Base-by-base conservation (phyloP, 805 yeast species). In the Sugiyamaella mastotermitis region DNA sequence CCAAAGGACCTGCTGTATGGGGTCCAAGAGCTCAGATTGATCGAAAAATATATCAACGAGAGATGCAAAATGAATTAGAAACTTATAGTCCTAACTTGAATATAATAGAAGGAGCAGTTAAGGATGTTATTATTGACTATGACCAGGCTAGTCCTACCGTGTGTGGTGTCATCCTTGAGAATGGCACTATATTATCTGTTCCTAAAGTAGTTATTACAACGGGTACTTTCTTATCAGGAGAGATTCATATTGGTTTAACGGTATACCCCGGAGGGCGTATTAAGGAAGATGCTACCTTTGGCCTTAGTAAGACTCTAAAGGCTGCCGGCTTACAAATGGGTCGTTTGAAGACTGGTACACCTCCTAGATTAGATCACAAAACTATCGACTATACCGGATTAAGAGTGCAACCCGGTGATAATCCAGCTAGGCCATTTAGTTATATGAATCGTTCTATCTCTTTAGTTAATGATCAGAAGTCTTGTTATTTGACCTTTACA, bases 11-110 rank as follows among this genome's bases (percentile, higher is more conserved):
- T 0, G 98, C 98, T 0, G 97, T 90, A 1, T 94, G 97, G 85
- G 97, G 98, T 0, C 97, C 96, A 5, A 64, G 99, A 43, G 96
- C 96, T 1, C 98, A 92, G 62, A 90, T 92, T 21, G 98, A 92
- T 59, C 67, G 99, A 47, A 65, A 74, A 31, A 69, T 90, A 1
- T 92, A 92, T 57, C 63, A 81, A 50, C 53, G 57, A 11, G 87
- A 83, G 52, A 87, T 92, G 97, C 95, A 84, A 54, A 51, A 60
- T 2, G 78, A 68, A 40, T 65, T 92, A 16, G 55, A 61, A 28
- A 57, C 62, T 44, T 64, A 61, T 38, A 80, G 80, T 56, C 64
- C 67, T 7, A 75, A 80, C 42, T 66, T 87, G 43, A 60, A 65
- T 6, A 72, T 87, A 10, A 35, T 74, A 38, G 79, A 83, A 51